Base-by-base conservation (phyloP, 306 rosid species). In the Acacia crassicarpa region DNA sequence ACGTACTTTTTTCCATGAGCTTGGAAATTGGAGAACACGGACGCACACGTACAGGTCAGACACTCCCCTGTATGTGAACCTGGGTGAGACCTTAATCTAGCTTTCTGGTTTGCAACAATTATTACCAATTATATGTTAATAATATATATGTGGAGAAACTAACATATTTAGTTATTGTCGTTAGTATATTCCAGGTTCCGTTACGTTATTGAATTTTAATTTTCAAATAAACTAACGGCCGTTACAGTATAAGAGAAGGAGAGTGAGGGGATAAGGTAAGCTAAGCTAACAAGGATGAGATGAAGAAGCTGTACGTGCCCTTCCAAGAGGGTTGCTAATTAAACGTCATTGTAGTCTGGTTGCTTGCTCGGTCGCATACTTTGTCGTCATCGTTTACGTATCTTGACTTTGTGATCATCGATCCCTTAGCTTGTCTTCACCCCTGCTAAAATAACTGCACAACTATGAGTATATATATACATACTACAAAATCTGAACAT, bases 371-470 rank as follows among this genome's bases (percentile, higher is more conserved):
- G 2, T 30, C 15, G 9, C 58, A 58, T 67, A 76, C 40, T 87
- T 87, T 82, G 88, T 87, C 90, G 80, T 72, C 81, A 3, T 22
- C 22, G 82, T 87, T 72, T 72, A 80, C 46, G 78, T 76, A 80
- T 87, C 81, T 67, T 54, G 67, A 9, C 90, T 82, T 87, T 85
- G 90, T 82, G 43, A 85, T 77, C 72, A 87, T 77, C 88, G 85
- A 85, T 73, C 45, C 62, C 30, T 75, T 82, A 77, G 80, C 74
- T 84, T 82, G 80, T 82, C 74, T 84, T 43, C 74, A 48, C 78
- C 51, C 61, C 27, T 67, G 76, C 3, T 68, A 75, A 76, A 9
- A 45, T 84, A 87, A 84, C 46, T 53, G 67, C 81, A 9, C 11
- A 22, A 84, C 84, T 81, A 48, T 15, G 14, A 35, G 2, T 30